Evolutionary conservation across 2,329 filamentous ascomycete genomes (phyloP), one percentile per base, ranked within the genome.

Genomic region (Coniella vitis): DNA sequence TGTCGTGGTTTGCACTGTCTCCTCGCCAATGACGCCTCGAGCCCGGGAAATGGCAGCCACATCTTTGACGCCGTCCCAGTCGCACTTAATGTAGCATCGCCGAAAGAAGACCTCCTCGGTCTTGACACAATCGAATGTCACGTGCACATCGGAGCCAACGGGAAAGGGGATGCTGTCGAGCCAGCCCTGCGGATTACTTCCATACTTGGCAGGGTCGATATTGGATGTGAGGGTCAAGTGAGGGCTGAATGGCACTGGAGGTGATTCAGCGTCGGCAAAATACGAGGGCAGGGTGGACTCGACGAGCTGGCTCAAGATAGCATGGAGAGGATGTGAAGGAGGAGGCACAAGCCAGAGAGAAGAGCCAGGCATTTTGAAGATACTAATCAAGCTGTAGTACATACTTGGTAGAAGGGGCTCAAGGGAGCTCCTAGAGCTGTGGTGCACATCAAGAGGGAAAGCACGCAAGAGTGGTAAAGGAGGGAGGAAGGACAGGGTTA

Each of bases 301-400:
- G 47, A 62, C 60, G 46, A 62, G 59, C 0, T 43, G 52, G 19
- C 46, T 50, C 34, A 62, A 56, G 48, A 50, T 38, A 1, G n/a
- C 20, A 44, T 60, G 54, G 34, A 61, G 48, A 14, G 59, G 57
- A 43, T 60, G 58, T 8, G 55, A 40, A 0, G 55, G 45, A 1
- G 60, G 59, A 4, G 62, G 62, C 19, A 62, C 52, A 13, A 65
- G 59, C 62, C 62, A 65, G 39, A 65, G 59, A 5, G 62, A 64
- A 7, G 60, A 62, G 48, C 61, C 61, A 13, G 62, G 56, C 62
- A 64, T 64, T 38, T 54, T 56, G 34, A 29, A 5, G 25, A 29
- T n/a, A n/a, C n/a, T n/a, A n/a, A n/a, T n/a, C n/a, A n/a, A n/a
- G n/a, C n/a, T n/a, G n/a, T n/a, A n/a, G n/a, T n/a, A n/a, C n/a